phyloP scores from a whole-genome alignment of 148 eudicot genomes.

The Rhododendron henanense region DNA sequence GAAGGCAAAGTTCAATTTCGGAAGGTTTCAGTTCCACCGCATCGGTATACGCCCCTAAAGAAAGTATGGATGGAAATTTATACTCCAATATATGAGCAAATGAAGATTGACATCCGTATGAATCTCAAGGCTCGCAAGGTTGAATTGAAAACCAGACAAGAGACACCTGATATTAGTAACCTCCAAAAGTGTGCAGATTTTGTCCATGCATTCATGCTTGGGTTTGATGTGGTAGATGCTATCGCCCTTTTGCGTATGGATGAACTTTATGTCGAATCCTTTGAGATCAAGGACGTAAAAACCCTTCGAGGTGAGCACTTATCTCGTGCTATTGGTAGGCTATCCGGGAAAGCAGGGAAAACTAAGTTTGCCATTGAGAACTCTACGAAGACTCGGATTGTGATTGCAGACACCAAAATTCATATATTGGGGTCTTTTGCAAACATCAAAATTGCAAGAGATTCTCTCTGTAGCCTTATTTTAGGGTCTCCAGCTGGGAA shows the following conservation, averaged over 20 bases:
- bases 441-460: slow-evolving; percentile 66
- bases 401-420: slow-evolving; percentile 72
- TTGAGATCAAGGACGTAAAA: slow-evolving; percentile 86
- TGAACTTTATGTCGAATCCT: slow-evolving; percentile 68
- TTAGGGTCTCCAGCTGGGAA: slow-evolving; percentile 93
- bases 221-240: slow-evolving; percentile 74
- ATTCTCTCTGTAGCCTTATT: slow-evolving; percentile 75
- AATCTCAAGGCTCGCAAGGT: slow-evolving; percentile 67
- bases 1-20: slow-evolving; percentile 52
- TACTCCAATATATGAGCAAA: slow-evolving; percentile 64
- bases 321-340: slow-evolving; percentile 81
- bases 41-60: neutral
- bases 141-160: slow-evolving; percentile 64
- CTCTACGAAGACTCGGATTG: slow-evolving; percentile 76
- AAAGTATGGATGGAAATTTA: slow-evolving; percentile 78
- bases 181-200: slow-evolving; percentile 81
- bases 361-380: slow-evolving; percentile 89
- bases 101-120: slow-evolving; percentile 88
- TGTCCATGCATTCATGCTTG: slow-evolving; percentile 82
- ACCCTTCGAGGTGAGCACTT: slow-evolving; percentile 74
- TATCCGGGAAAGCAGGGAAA: slow-evolving; percentile 86
- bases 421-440: slow-evolving; percentile 70
- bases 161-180: slow-evolving; percentile 74
- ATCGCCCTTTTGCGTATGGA: slow-evolving; percentile 62
- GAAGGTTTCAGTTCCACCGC: slow-evolving; percentile 62